phyloP scores from a whole-genome alignment of 768 basidiomycete genomes.

The Tephrocybe sp. region DNA sequence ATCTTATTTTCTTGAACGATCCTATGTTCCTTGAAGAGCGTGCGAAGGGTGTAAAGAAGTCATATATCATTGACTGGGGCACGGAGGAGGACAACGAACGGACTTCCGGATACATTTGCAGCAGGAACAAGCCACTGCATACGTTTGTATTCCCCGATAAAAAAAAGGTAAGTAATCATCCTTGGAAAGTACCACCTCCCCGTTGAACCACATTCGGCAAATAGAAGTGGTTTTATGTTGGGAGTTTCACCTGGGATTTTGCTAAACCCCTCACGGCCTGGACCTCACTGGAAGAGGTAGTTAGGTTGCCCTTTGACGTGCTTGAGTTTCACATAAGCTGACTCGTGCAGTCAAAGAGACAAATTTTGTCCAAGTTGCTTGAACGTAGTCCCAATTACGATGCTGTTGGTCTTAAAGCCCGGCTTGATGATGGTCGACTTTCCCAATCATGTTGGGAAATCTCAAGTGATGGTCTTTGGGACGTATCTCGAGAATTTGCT shows the following conservation, averaged over 20 bases:
- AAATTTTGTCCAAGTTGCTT: conserved; percentile 31
- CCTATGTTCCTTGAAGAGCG: conserved; percentile 53
- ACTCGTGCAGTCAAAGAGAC: conserved; percentile 27
- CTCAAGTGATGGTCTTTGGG: conserved; percentile 16
- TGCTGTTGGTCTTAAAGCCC: conserved; percentile 31
- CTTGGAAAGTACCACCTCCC: neutral
- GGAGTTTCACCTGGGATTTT: conserved; percentile 43
- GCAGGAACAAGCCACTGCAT: conserved; percentile 36
- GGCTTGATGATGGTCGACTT: conserved; percentile 40
- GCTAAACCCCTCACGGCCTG: conserved; percentile 33
- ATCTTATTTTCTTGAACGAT: conserved; percentile 51
- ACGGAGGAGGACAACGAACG: conserved; percentile 28
- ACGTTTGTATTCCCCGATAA: conserved; percentile 49
- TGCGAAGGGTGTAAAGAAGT: conserved; percentile 18
- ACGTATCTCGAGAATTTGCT: conserved; percentile 12
- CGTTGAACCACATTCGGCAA: conserved; percentile 1
- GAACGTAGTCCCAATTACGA: conserved; percentile 31
- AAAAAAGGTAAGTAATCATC: conserved; percentile 38
- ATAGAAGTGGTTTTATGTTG: conserved; percentile 53
- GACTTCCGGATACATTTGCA: conserved; percentile 28
- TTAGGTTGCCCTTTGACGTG: conserved; percentile 18
- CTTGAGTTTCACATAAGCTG: neutral
- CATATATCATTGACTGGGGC: conserved; percentile 57
- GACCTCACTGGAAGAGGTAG: conserved; percentile 35
- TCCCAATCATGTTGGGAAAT: conserved; percentile 33